These are phyloP conservation scores for Coemansia sp. DNA, from an alignment of 192 early-diverging fungal genomes.

Conservation along the genomic window DNA sequence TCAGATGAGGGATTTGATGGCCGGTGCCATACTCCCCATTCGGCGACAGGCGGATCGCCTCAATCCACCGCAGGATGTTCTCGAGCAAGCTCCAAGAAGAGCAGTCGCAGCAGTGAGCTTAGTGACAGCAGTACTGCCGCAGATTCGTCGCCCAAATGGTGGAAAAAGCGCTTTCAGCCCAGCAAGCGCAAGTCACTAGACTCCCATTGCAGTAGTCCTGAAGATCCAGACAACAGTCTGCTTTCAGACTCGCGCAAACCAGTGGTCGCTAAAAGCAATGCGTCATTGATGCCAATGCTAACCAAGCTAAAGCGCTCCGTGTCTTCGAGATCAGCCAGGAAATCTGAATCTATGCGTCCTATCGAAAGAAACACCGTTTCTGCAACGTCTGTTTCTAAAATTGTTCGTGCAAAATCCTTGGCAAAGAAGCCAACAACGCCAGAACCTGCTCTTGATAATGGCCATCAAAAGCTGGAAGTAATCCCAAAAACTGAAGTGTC, in stretches of 20 bases:
- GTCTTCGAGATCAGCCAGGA: slow-evolving; percentile 24
- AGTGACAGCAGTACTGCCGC: slow-evolving; percentile 33
- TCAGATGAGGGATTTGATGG: slow-evolving; percentile 48
- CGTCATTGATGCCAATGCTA: slow-evolving; percentile 23
- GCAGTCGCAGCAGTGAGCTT: slow-evolving; percentile 34
- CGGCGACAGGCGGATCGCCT: slow-evolving; percentile 21
- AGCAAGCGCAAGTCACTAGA: slow-evolving; percentile 10
- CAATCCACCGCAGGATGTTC: slow-evolving; percentile 45
- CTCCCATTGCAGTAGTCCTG: background rate
- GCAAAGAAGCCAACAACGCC: background rate
- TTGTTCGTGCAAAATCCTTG: background rate
- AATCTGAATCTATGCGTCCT: background rate
- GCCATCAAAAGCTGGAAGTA: background rate
- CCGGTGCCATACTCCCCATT: slow-evolving; percentile 16
- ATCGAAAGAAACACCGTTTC: background rate
- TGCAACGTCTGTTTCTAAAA: background rate
- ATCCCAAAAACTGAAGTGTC: background rate
- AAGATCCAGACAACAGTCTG: background rate
- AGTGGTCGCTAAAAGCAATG: slow-evolving; percentile 1
- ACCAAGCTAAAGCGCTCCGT: slow-evolving; percentile 38
- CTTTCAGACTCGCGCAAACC: background rate
- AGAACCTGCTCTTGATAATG: background rate
- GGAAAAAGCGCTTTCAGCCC: slow-evolving; percentile 33
- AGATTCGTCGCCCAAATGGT: slow-evolving; percentile 43
- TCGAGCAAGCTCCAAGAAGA: slow-evolving; percentile 36